These are phyloP conservation scores for Monilinia vaccinii-corymbosi DNA, from an alignment of 2,329 filamentous ascomycete species.

Conservation along the genomic window DNA sequence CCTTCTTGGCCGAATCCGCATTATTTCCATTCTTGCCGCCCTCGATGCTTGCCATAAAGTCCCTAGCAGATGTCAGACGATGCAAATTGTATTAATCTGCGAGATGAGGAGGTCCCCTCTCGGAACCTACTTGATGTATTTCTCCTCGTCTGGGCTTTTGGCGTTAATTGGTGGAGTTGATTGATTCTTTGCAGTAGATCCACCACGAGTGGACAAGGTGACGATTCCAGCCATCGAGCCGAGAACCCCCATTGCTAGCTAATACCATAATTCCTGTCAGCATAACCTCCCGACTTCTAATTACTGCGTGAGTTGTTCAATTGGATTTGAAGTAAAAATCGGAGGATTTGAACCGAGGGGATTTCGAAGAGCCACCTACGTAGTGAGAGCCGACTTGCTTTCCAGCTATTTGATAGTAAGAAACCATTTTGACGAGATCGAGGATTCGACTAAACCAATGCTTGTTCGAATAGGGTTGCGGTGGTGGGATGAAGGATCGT, in stretches of 20 bases:
- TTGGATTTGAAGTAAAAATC: slow-evolving; percentile 14
- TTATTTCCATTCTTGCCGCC: slow-evolving; percentile 22
- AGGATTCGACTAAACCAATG: neutral
- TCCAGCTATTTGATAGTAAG: slow-evolving; percentile 28
- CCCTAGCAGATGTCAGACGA: slow-evolving; percentile 6
- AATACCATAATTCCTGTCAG: slow-evolving; percentile 15
- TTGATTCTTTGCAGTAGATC: slow-evolving; percentile 20
- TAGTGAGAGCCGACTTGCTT: slow-evolving; percentile 30
- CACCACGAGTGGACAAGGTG: slow-evolving; percentile 20
- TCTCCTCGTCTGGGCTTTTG: slow-evolving; percentile 30
- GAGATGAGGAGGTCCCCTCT: neutral
- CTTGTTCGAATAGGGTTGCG: neutral
- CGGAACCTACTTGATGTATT: slow-evolving; percentile 29
- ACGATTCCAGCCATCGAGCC: slow-evolving; percentile 18
- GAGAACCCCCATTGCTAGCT: slow-evolving; percentile 29
- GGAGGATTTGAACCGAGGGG: slow-evolving; percentile 10
- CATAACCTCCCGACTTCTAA: neutral
- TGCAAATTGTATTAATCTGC: neutral
- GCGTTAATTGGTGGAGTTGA: slow-evolving; percentile 30
- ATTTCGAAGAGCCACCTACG: slow-evolving; percentile 18
- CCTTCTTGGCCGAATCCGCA: slow-evolving; percentile 7
- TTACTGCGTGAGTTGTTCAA: slow-evolving; percentile 5
- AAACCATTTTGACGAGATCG: slow-evolving; percentile 25
- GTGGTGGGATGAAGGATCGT: neutral
- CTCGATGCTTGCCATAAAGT: slow-evolving; percentile 11